phyloP scores from a whole-genome alignment of 306 rosid species.

The Citrullus amarus region DNA sequence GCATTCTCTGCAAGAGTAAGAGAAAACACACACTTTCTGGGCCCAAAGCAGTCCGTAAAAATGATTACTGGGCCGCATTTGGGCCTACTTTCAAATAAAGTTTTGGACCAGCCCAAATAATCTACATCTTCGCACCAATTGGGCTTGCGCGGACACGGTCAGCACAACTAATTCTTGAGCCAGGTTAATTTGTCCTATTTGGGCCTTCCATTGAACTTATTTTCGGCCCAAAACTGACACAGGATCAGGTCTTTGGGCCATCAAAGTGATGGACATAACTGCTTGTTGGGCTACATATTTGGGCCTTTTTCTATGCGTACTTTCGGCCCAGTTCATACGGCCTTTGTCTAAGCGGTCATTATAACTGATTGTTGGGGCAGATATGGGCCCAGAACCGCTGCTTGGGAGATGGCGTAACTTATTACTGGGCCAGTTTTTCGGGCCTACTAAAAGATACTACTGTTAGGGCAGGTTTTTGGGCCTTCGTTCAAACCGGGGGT shows the following conservation, averaged over 20 bases:
- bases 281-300: neutral
- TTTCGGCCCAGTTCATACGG: neutral
- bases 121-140: neutral
- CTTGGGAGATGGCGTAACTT: no score
- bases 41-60: neutral
- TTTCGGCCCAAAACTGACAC: no score
- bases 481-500: neutral
- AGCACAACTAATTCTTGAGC: no score
- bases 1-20: no score
- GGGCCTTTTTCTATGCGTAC: neutral
- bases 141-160: no score
- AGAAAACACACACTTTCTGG: neutral
- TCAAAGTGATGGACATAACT: no score
- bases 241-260: no score
- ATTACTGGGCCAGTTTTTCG: neutral
- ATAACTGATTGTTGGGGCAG: no score
- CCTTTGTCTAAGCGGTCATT: no score
- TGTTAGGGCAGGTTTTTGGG: neutral
- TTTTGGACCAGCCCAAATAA: neutral
- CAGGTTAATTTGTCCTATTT: no score
- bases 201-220: no score
- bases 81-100: neutral
- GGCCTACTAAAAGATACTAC: neutral
- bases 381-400: no score
- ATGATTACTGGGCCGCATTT: neutral